Evolutionary conservation across 345 rosid species (phyloP).

Genomic region (Hibiscus mutabilis): DNA sequence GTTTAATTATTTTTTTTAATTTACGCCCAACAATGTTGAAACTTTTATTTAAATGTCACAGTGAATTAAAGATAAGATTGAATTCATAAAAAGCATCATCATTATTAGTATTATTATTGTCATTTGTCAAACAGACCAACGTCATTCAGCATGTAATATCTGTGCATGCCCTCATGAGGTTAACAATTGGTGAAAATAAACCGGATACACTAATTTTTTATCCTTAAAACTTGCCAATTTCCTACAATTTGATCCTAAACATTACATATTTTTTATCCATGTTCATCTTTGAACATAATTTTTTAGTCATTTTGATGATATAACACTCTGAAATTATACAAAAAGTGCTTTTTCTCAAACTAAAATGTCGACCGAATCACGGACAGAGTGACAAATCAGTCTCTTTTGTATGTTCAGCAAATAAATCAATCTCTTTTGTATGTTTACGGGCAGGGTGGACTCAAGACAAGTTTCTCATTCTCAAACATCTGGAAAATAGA

Average conservation of each 20-base stretch:
- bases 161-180: not conserved
- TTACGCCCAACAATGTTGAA: not conserved
- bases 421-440: not conserved
- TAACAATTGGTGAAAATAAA: not conserved
- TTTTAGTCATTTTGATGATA: too few relatives aligned
- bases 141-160: not conserved
- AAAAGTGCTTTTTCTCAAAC: too few relatives aligned
- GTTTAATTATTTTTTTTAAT: not conserved
- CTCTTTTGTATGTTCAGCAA: not conserved
- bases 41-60: not conserved
- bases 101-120: not conserved
- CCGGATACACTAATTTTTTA: not conserved
- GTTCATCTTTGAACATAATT: too few relatives aligned
- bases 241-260: not conserved
- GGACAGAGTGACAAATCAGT: too few relatives aligned
- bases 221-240: not conserved
- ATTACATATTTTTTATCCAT: too few relatives aligned
- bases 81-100: not conserved
- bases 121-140: not conserved
- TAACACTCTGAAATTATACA: not conserved
- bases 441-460: not conserved
- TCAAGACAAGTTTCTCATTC: slow-evolving; percentile 11
- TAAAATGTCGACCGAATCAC: too few relatives aligned
- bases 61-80: not conserved
- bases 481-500: slow-evolving; percentile 3